These are phyloP conservation scores for Eustoma russellianum DNA, from an alignment of 257 asterid species.

Conservation along the genomic window DNA sequence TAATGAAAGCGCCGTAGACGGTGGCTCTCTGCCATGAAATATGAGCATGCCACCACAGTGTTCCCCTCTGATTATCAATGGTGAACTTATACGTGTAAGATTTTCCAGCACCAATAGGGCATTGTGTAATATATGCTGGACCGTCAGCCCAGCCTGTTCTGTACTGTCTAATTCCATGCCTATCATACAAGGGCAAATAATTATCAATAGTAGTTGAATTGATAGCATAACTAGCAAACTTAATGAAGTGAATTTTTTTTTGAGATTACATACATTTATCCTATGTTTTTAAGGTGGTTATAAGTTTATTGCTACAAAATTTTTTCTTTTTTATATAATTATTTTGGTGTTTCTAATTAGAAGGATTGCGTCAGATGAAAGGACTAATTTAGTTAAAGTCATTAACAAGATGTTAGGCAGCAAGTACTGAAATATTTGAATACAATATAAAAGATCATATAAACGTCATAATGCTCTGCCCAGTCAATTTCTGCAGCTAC, in stretches of 20 bases:
- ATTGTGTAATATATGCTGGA: slow-evolving; percentile 70
- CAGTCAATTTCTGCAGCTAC: too few species aligned
- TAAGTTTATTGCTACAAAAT: too few species aligned
- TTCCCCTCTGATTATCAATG: slow-evolving; percentile 48
- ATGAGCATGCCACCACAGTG: slow-evolving; percentile 89
- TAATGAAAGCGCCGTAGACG: slow-evolving; percentile 69
- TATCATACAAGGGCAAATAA: slow-evolving; percentile 6
- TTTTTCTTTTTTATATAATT: too few species aligned
- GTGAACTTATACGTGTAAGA: slow-evolving; percentile 49
- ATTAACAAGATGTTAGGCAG: too few species aligned
- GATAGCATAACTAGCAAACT: not conserved
- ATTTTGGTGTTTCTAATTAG: too few species aligned
- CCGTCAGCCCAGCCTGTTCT: slow-evolving; percentile 87
- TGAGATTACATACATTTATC: too few species aligned
- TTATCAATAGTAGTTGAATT: not conserved
- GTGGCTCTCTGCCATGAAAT: slow-evolving; percentile 81
- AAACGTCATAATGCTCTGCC: too few species aligned
- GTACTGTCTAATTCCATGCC: slow-evolving; percentile 71
- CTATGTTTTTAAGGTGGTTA: too few species aligned
- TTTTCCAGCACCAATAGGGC: slow-evolving; percentile 52
- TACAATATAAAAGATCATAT: too few species aligned
- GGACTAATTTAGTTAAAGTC: too few species aligned
- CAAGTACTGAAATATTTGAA: too few species aligned
- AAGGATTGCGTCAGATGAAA: too few species aligned
- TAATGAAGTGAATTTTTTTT: not conserved